Percentiles rank a stretch among this genome's conserved stretches.
These are phyloP conservation scores for Sporothrix brunneoviolacea DNA, from an alignment of 2,329 filamentous ascomycete species.

Conservation along the genomic window DNA sequence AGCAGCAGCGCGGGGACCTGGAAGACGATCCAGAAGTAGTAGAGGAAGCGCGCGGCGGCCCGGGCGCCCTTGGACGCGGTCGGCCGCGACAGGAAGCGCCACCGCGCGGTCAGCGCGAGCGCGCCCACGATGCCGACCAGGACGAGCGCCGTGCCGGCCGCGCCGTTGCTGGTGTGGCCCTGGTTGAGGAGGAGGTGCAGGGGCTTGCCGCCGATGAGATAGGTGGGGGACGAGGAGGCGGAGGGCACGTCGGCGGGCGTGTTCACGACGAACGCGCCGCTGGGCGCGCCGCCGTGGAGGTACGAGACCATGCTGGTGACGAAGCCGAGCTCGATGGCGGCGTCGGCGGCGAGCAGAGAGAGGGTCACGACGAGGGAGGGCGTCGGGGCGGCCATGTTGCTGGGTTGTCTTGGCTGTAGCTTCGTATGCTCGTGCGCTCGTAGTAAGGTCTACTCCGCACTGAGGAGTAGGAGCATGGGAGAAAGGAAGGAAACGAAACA, in stretches of 20 bases:
- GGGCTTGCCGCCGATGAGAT: conserved; percentile 26
- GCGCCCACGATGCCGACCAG: conserved; percentile 29
- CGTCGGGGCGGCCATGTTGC: conserved; percentile 14
- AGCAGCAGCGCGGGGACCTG: conserved; percentile 30
- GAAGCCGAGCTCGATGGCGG: conserved; percentile 33
- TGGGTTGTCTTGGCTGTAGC: no score
- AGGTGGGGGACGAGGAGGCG: conserved; percentile 11
- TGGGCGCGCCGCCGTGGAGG: conserved; percentile 26
- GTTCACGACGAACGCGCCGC: conserved; percentile 23
- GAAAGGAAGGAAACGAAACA: background rate
- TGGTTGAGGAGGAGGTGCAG: conserved; percentile 30
- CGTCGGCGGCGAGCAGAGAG: conserved; percentile 29
- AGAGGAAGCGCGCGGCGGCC: conserved; percentile 17
- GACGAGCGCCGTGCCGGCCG: conserved; percentile 32
- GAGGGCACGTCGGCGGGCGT: conserved; percentile 10
- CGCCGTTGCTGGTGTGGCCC: conserved; percentile 36
- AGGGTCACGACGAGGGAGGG: conserved; percentile 21
- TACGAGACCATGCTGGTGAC: conserved; percentile 33
- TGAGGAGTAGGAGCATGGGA: background rate
- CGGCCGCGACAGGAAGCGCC: background rate
- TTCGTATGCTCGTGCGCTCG: no score
- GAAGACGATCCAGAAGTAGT: conserved; percentile 30
- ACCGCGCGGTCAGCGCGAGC: conserved; percentile 22
- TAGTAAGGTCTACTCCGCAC: no score
- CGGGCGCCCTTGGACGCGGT: background rate